These are phyloP conservation scores for Eruca vesicaria DNA, from an alignment of 441 rosid genomes.

Conservation along the genomic window DNA sequence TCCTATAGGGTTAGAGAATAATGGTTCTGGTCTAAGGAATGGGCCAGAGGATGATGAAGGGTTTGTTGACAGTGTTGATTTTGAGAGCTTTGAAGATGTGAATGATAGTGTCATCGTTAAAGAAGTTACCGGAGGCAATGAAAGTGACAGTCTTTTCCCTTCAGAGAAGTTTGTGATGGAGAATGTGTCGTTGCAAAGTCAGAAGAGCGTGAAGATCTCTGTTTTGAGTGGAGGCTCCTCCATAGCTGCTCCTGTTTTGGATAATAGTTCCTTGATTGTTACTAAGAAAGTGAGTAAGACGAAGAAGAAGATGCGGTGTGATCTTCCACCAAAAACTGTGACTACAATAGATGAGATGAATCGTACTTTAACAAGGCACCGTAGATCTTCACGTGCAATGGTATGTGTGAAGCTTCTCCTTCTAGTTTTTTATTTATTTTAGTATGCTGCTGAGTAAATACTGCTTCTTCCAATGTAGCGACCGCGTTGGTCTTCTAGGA, in stretches of 20 bases:
- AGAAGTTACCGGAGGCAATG: constrained; percentile 31
- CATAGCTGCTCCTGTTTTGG: constrained; percentile 13
- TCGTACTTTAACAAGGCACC: constrained; percentile 45
- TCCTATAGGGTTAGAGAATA: constrained; percentile 29
- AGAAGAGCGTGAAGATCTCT: constrained; percentile 21
- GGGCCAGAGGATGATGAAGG: constrained; percentile 31
- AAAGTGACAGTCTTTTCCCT: constrained; percentile 6
- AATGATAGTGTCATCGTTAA: constrained; percentile 38
- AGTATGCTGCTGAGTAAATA: neutral
- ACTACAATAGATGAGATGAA: constrained; percentile 74
- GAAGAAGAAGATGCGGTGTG: constrained; percentile 59
- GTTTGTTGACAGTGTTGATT: constrained; percentile 22
- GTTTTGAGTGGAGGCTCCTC: constrained; percentile 36
- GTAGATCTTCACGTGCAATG: constrained; percentile 71
- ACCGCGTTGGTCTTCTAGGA: constrained; percentile 75
- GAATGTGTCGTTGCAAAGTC: constrained; percentile 18
- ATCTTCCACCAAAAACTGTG: constrained; percentile 83
- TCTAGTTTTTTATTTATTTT: neutral
- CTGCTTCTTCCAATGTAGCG: constrained; percentile 48
- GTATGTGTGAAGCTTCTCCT: constrained; percentile 35
- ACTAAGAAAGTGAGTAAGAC: constrained; percentile 18
- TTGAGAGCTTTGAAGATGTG: constrained; percentile 33
- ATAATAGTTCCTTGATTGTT: constrained; percentile 32
- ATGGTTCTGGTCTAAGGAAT: constrained; percentile 21
- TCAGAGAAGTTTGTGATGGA: constrained; percentile 30